A percentile compares a stretch with the other conserved stretches of the same genome.
Conservation (phyloP, 495 filamentous ascomycete genomes). For the Emericellopsis terricola region DNA sequence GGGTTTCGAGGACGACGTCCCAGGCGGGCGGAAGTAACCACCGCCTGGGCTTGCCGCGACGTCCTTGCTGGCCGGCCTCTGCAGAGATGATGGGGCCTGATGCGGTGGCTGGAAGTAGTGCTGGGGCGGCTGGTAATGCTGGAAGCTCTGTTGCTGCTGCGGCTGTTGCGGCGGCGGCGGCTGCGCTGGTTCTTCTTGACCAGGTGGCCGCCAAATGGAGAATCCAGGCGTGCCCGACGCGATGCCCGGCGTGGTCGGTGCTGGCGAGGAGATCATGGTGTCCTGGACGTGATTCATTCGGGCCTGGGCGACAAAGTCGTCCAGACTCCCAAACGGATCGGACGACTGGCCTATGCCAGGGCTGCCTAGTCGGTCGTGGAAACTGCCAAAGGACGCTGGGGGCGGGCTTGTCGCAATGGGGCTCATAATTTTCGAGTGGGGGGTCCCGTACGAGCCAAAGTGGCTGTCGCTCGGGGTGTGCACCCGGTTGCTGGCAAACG, state of each 20-base stretch:
- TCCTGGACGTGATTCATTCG: slow-evolving; percentile 1
- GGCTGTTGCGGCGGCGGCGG: not conserved
- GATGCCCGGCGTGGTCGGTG: not conserved
- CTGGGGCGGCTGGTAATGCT: not conserved
- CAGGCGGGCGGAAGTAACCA: slow-evolving; percentile 3
- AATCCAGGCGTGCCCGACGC: slow-evolving; percentile 2
- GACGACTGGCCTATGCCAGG: not conserved
- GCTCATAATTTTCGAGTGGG: not conserved
- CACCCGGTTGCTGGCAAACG: not conserved
- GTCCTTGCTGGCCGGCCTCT: not conserved
- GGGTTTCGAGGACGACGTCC: slow-evolving; percentile 2
- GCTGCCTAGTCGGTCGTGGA: slow-evolving; percentile 1
- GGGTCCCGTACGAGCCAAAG: not conserved
- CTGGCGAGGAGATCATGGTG: not conserved
- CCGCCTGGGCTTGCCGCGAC: not conserved
- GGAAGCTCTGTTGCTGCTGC: not conserved
- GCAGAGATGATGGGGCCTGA: not conserved
- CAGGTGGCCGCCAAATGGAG: slow-evolving; percentile 1
- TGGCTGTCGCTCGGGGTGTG: slow-evolving; percentile 1
- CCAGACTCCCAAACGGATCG: slow-evolving; percentile 1
- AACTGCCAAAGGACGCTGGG: not conserved
- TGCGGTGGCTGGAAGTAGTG: not conserved
- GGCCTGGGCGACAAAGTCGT: not conserved
- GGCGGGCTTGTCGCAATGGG: slow-evolving; percentile 1
- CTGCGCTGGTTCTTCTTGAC: not conserved